Percentiles rank a stretch among this genome's conserved stretches.
These are phyloP conservation scores for Sabuloglossum arenarium DNA, from an alignment of 495 filamentous ascomycete species.

Conservation along the genomic window DNA sequence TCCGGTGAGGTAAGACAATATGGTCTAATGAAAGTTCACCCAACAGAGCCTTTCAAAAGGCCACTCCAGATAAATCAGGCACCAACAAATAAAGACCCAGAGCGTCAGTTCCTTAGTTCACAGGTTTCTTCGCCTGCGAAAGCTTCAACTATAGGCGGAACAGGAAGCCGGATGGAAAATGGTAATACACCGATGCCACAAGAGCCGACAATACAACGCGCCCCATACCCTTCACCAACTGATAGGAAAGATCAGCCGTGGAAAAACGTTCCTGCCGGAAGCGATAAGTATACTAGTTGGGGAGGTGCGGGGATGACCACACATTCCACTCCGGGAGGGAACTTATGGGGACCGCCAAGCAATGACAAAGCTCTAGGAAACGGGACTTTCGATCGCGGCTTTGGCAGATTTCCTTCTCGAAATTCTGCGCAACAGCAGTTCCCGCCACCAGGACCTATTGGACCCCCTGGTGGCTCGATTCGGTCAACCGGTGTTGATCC, in stretches of 20 bases:
- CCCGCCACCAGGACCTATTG: slow-evolving; percentile 28
- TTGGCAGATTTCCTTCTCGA: slow-evolving; percentile 26
- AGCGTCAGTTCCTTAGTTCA: slow-evolving; percentile 5
- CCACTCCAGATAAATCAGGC: slow-evolving; percentile 15
- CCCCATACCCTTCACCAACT: neutral
- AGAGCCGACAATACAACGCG: neutral
- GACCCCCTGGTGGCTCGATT: slow-evolving; percentile 20
- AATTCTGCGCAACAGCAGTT: slow-evolving; percentile 19
- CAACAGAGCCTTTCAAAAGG: slow-evolving; percentile 21
- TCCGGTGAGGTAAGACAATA: slow-evolving; percentile 33
- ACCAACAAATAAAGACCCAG: slow-evolving; percentile 18
- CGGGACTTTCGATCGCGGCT: slow-evolving; percentile 50
- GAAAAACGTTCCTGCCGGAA: slow-evolving; percentile 11
- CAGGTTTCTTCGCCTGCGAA: slow-evolving; percentile 16
- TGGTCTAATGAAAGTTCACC: slow-evolving; percentile 38
- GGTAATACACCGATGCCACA: neutral
- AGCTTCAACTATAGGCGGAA: slow-evolving; percentile 2
- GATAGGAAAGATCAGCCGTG: slow-evolving; percentile 9
- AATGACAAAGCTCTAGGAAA: slow-evolving; percentile 54
- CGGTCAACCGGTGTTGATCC: neutral
- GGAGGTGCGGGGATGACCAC: slow-evolving; percentile 8
- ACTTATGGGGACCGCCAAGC: slow-evolving; percentile 56
- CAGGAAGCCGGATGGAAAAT: neutral
- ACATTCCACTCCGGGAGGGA: slow-evolving; percentile 27
- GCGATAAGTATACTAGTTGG: slow-evolving; percentile 14